Conservation (phyloP, 495 filamentous ascomycete genomes). For the Tuber aestivum region DNA sequence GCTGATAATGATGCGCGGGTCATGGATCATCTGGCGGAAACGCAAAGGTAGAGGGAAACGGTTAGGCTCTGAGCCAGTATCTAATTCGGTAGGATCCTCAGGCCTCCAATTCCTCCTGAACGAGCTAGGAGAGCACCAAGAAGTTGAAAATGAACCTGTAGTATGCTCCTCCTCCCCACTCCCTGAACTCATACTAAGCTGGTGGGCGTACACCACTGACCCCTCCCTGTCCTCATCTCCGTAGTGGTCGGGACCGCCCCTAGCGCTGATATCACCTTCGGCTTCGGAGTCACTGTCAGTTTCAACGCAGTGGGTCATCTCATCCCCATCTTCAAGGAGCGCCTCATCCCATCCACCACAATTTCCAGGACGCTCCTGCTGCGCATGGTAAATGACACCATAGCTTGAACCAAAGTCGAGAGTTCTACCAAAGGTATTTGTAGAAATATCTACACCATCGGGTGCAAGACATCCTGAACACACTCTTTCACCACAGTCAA, state of each 20-base stretch:
- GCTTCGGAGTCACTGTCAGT: neutral
- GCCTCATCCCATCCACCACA: constrained; percentile 14
- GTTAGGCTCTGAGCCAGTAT: neutral
- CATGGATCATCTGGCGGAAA: neutral
- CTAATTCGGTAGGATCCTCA: neutral
- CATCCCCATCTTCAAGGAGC: neutral
- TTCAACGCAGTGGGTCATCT: neutral
- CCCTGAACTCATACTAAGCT: neutral
- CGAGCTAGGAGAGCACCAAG: neutral
- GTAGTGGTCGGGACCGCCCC: neutral
- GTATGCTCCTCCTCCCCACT: neutral
- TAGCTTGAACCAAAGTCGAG: constrained; percentile 14
- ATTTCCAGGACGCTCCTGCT: constrained; percentile 6
- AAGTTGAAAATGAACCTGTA: neutral
- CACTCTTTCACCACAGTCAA: constrained; percentile 10
- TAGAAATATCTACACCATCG: constrained; percentile 18
- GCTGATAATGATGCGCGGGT: constrained; percentile 15
- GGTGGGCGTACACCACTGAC: neutral
- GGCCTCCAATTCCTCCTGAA: neutral
- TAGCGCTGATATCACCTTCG: neutral
- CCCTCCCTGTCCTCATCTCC: neutral
- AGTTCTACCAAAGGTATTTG: constrained; percentile 16
- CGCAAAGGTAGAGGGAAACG: neutral
- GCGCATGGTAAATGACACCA: constrained; percentile 20
- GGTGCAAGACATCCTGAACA: constrained; percentile 20